Evolutionary conservation across 352 stramenopile species (phyloP), one percentile per base, ranked within the genome.

Genomic region (Achlya hypogyna): DNA sequence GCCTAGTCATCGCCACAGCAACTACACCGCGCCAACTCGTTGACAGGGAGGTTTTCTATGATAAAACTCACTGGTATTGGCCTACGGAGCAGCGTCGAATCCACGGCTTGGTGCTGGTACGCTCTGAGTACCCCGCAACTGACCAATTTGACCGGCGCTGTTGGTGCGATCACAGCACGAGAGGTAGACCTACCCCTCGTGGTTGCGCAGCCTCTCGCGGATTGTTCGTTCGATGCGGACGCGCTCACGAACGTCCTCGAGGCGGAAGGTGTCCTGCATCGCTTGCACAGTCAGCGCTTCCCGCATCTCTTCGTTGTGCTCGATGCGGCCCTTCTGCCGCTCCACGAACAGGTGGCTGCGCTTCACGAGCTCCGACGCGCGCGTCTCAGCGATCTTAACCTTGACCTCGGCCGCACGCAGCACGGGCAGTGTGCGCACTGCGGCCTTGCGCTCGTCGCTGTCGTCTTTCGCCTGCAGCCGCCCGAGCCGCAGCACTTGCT

Each of bases 211-310:
- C 38, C n/a, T 42, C 6, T 42, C 34, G 34, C 6, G 51, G 35
- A 64, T 22, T 31, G 51, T 64, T 22, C 29, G 12, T 23, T 64
- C 54, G 22, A 34, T 34, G 22, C n/a, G 4, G 3, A 64, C 35
- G 34, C 54, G 54, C 4, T 35, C 54, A 1, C 47, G 54, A 31
- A 64, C 35, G 35, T 64, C 54, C 25, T 64, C 32, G 14, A 49
- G 54, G 16, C 54, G 54, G 9, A 35, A 38, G 20, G 20, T 16
- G 27, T 64, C 54, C 47, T 64, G 54, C 18, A 28, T 12, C 12
- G 45, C 54, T n/a, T 64, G 54, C 14, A 51, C 14, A 10, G 51
- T 38, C 22, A 64, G 40, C 40, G 54, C 54, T n/a, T 22, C 32
- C 22, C 47, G 32, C 25, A 64, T 64, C 40, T 64, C 54, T 25